Conservation (phyloP, 2,329 filamentous ascomycete species). For the Verticillium nubilum region DNA sequence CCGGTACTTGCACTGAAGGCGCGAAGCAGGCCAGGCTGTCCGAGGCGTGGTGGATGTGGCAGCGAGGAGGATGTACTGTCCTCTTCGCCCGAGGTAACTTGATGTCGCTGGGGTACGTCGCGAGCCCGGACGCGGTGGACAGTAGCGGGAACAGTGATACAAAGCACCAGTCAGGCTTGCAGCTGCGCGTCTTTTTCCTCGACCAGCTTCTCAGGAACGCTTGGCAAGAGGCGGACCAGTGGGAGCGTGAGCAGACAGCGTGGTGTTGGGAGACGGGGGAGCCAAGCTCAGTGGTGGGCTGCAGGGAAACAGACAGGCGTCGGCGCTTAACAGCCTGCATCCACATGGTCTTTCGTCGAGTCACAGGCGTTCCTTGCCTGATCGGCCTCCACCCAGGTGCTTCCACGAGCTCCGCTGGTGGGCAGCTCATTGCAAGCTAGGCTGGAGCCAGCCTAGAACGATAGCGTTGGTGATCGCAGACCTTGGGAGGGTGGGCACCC, state of each 20-base stretch:
- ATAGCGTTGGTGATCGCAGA: neutral
- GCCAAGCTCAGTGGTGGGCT: constrained; percentile 28
- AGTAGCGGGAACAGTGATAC: constrained; percentile 12
- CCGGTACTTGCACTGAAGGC: neutral
- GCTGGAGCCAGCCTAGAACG: neutral
- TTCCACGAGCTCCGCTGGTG: neutral
- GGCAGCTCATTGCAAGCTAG: neutral
- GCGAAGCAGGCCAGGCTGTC: neutral
- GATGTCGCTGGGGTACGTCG: neutral
- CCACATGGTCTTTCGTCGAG: constrained; percentile 16
- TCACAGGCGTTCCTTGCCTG: constrained; percentile 1
- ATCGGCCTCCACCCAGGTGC: constrained; percentile 1
- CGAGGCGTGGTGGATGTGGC: neutral
- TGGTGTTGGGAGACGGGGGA: constrained; percentile 20
- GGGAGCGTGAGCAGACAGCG: constrained; percentile 16
- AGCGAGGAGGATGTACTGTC: neutral
- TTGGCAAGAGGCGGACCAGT: constrained; percentile 20
- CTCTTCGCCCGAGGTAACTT: neutral
- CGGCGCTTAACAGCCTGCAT: constrained; percentile 51
- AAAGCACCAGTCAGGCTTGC: constrained; percentile 22
- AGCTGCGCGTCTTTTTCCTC: constrained; percentile 30
- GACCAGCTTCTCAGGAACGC: neutral
- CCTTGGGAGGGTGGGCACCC: neutral
- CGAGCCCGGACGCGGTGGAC: neutral
- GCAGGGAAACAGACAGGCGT: constrained; percentile 45